These are phyloP conservation scores for Ceratocystis eucalypticola DNA, from an alignment of 2,329 filamentous ascomycete species.

Conservation along the genomic window DNA sequence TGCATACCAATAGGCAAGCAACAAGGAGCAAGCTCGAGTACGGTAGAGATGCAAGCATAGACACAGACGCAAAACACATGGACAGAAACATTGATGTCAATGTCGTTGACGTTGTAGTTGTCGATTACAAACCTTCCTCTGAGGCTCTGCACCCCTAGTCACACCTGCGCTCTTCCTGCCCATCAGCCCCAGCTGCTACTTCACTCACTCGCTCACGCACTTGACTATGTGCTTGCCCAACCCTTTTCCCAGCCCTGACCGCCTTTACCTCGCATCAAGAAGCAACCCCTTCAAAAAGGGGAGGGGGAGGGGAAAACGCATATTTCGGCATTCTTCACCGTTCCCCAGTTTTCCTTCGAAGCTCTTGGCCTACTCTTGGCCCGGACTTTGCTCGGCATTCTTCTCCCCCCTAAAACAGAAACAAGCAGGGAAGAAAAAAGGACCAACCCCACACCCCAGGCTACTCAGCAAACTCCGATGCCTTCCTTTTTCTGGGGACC, in stretches of 20 bases:
- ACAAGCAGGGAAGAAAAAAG: background rate
- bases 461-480: background rate
- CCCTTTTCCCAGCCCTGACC: background rate
- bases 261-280: background rate
- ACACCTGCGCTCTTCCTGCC: background rate
- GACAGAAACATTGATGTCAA: no score
- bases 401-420: background rate
- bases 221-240: no score
- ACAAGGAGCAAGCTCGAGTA: no score
- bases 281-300: background rate
- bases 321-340: background rate
- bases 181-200: background rate
- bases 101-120: no score
- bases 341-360: background rate
- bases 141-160: no score
- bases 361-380: background rate
- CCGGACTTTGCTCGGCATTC: slow-evolving; percentile 6
- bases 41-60: no score
- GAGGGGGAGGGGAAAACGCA: background rate
- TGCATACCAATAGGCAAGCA: background rate
- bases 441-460: background rate
- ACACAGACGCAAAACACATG: no score
- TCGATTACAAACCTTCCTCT: no score
- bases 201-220: no score
- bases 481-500: slow-evolving; percentile 7